phyloP scores from a whole-genome alignment of 805 yeast species.

The Schwanniomyces sp. region DNA sequence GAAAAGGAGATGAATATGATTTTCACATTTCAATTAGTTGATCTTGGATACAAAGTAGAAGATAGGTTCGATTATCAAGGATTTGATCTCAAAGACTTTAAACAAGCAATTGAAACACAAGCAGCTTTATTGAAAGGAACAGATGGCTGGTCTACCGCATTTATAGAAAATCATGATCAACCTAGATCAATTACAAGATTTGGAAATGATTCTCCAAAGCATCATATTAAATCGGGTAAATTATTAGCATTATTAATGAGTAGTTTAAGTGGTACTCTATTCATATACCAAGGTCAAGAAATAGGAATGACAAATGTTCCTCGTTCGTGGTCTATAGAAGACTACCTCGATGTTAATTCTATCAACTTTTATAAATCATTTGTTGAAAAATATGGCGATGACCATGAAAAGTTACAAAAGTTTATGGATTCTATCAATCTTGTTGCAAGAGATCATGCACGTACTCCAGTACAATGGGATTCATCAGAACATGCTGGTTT shows the following conservation, averaged over 20 bases:
- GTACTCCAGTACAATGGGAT: constrained; percentile 61
- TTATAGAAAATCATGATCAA: constrained; percentile 60
- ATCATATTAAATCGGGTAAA: constrained; percentile 44
- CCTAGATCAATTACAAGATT: constrained; percentile 54
- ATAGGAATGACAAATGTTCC: constrained; percentile 55
- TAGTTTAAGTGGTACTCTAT: constrained; percentile 54
- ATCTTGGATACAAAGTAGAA: constrained; percentile 36
- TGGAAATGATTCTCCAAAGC: constrained; percentile 39
- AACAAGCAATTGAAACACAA: constrained; percentile 35
- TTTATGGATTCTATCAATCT: constrained; percentile 34
- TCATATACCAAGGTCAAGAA: constrained; percentile 63
- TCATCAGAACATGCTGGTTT: constrained; percentile 47
- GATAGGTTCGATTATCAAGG: constrained; percentile 37
- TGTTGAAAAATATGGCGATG: constrained; percentile 20
- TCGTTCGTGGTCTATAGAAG: constrained; percentile 44
- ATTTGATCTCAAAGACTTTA: constrained; percentile 38
- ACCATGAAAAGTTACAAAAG: constrained; percentile 15
- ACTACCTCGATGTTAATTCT: constrained; percentile 52
- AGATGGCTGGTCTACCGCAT: constrained; percentile 61
- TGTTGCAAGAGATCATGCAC: constrained; percentile 51
- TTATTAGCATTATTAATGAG: constrained; percentile 45
- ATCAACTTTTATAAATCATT: constrained; percentile 40
- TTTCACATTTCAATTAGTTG: constrained; percentile 31
- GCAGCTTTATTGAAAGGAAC: constrained; percentile 43
- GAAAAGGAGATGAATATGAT: constrained; percentile 38